Evolutionary conservation across 768 basidiomycete genomes (phyloP), one percentile per base, ranked within the genome.

Genomic region (Termitomyces sp.): DNA sequence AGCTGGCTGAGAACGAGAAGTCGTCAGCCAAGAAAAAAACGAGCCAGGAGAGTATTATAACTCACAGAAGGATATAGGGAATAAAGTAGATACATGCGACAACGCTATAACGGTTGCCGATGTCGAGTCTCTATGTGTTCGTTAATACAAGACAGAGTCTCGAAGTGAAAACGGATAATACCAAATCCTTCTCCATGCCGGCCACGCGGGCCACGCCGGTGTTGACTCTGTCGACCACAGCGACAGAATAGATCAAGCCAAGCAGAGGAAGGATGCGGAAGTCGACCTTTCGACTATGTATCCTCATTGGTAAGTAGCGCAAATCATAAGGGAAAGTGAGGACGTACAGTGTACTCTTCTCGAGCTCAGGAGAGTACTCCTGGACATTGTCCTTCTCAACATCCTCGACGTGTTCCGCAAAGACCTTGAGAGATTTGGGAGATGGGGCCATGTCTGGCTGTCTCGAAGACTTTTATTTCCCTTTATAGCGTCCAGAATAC

Each of bases 1-100:
- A 80, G 63, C 65, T 80, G 77, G 21, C 77, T 79, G 57, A 29
- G 31, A 32, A 5, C 29, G 42, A 54, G 23, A 16, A 31, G 4
- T 17, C 31, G 19, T 54, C 14, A 56, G 40, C 38, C 31, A 41
- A n/a, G n/a, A n/a, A 44, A 44, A 48, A 16, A 40, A n/a, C 4
- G 19, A 45, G 14, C 29, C n/a, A 52, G 14, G 14, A 10, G 5
- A 61, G 5, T 5, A 42, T 1, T 5, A 34, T n/a, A 19, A 29
- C 75, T 54, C 45, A 77, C 78, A 78, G 64, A 16, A 78, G 54
- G 55, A 75, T 74, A 56, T 77, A 79, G 3, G 77, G 77, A 12
- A 77, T 68, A 56, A 78, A 78, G 53, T 76, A 77, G 7, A 77
- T 53, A 46, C 71, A 74, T 21, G 73, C 73, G 2, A 71, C 72